Base-by-base conservation (phyloP, 352 stramenopile species). In the Phytophthora uliginosa region DNA sequence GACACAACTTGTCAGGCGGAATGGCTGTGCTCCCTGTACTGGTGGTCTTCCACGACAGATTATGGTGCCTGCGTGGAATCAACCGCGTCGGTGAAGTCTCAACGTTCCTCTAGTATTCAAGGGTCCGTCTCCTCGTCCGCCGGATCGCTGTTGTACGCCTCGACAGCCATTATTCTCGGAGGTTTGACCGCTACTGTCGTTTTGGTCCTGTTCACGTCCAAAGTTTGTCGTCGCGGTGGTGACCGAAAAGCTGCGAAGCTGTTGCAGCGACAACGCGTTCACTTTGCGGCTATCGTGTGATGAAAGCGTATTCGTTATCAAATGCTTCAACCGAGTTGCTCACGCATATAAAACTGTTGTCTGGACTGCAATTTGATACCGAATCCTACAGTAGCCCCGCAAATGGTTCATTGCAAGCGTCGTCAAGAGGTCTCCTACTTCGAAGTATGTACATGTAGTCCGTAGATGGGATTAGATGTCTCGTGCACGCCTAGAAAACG, bases 11-110 rank as follows among this genome's bases (percentile, higher is more conserved):
- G 89, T 58, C 84, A 83, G 53, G 85, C 86, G 6, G 59, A 89
- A 40, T 89, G 83, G 54, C 55, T 92, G 48, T 96, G 89, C 45
- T 91, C 89, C 8, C 53, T 94, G 10, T 89, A 91, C 55, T 96
- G 89, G 89, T 94, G 85, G 82, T 82, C 79, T 22, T 90, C 88
- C 0, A 75, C 69, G 26, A 73, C 61, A 50, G 80, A 93, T 60
- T 93, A 82, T 61, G 62, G 78, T 18, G 78, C 75, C 10, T 95
- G 88, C 63, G 79, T 95, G 20, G 22, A 36, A 20, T 66, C 63
- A 38, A 80, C 64, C 15, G 55, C 28, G 40, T 48, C 62, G 24
- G 54, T 47, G 18, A 76, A 72, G 48, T 61, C 59, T 3, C 62
- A 75, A 7, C 24, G 22, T 6, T 65, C 55, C 24, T 51, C 51